Percentiles rank a stretch among this genome's conserved stretches.
Conservation (phyloP, 208 protist species). For the Phytomonas sp. region DNA sequence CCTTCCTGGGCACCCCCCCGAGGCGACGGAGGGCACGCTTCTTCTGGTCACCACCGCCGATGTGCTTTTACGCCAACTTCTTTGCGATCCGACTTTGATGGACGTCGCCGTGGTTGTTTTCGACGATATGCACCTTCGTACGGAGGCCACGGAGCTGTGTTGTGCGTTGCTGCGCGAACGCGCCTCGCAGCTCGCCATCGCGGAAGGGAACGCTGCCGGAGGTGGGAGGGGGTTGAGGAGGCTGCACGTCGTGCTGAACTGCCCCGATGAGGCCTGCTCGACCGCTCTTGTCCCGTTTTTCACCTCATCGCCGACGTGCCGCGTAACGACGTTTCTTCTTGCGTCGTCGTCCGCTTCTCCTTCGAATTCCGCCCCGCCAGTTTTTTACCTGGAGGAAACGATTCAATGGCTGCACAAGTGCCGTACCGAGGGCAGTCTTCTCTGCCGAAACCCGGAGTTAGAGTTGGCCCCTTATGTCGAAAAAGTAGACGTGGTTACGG, state of each 20-base stretch:
- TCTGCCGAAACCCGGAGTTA: slow-evolving; percentile 42
- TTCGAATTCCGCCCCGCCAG: slow-evolving; percentile 7
- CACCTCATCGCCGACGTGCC: slow-evolving; percentile 14
- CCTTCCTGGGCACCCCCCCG: slow-evolving; percentile 26
- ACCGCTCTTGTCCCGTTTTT: slow-evolving; percentile 49
- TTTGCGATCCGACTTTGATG: slow-evolving; percentile 70
- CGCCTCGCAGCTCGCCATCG: slow-evolving; percentile 7
- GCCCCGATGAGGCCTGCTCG: slow-evolving; percentile 48
- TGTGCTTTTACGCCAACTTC: slow-evolving; percentile 72
- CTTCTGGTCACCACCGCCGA: slow-evolving; percentile 77
- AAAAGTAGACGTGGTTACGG: slow-evolving; percentile 69
- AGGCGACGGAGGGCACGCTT: slow-evolving; percentile 37
- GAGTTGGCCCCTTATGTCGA: slow-evolving; percentile 55
- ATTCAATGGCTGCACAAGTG: slow-evolving; percentile 76
- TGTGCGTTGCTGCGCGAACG: slow-evolving; percentile 51
- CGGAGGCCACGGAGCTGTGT: slow-evolving; percentile 58
- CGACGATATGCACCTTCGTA: slow-evolving; percentile 75
- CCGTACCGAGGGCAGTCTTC: slow-evolving; percentile 52
- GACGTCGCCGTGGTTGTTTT: slow-evolving; percentile 71
- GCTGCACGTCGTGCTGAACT: slow-evolving; percentile 63
- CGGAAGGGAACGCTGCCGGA: neutral
- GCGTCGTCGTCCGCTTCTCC: neutral
- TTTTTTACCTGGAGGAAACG: slow-evolving; percentile 74
- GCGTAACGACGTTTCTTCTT: slow-evolving; percentile 12
- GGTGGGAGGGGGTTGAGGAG: slow-evolving; percentile 4